Evolutionary conservation across 345 rosid genomes (phyloP).

Genomic region (Noccaea caerulescens): DNA sequence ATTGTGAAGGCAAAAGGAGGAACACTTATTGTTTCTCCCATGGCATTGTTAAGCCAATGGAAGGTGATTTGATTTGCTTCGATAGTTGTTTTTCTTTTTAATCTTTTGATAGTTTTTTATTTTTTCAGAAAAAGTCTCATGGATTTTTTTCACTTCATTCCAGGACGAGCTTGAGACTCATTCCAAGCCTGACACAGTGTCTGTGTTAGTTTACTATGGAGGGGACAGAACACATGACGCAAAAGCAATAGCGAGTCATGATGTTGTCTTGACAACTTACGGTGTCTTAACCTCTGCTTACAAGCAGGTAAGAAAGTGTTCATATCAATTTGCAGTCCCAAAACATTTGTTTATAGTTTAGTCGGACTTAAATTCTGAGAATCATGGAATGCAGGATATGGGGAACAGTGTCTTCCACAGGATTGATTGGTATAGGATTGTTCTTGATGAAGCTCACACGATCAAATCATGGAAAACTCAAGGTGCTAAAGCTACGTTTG

Average conservation of each 20-base stretch:
- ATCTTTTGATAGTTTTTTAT: background rate
- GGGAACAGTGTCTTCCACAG: conserved; percentile 56
- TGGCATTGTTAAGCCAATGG: conserved; percentile 79
- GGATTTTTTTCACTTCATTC: conserved; percentile 3
- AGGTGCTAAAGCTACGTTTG: conserved; percentile 60
- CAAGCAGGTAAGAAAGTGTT: conserved; percentile 53
- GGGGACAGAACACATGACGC: conserved; percentile 61
- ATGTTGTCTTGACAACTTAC: conserved; percentile 73
- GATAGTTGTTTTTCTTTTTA: conserved; percentile 11
- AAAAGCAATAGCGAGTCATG: conserved; percentile 52
- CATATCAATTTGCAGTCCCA: background rate
- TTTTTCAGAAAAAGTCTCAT: background rate
- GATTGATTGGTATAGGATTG: conserved; percentile 70
- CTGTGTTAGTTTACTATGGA: conserved; percentile 68
- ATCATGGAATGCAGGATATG: conserved; percentile 45
- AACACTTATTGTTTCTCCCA: conserved; percentile 75
- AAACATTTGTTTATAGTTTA: background rate
- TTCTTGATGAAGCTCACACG: conserved; percentile 75
- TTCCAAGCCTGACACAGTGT: conserved; percentile 52
- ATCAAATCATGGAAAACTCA: conserved; percentile 61
- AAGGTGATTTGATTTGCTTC: conserved; percentile 49
- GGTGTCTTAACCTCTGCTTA: conserved; percentile 63
- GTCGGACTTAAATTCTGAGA: conserved; percentile 1
- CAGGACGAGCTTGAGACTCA: conserved; percentile 79
- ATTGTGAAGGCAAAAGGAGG: conserved; percentile 54